Evolutionary conservation across 2,329 filamentous ascomycete genomes (phyloP).

Genomic region (Lachnellula subtilissima): DNA sequence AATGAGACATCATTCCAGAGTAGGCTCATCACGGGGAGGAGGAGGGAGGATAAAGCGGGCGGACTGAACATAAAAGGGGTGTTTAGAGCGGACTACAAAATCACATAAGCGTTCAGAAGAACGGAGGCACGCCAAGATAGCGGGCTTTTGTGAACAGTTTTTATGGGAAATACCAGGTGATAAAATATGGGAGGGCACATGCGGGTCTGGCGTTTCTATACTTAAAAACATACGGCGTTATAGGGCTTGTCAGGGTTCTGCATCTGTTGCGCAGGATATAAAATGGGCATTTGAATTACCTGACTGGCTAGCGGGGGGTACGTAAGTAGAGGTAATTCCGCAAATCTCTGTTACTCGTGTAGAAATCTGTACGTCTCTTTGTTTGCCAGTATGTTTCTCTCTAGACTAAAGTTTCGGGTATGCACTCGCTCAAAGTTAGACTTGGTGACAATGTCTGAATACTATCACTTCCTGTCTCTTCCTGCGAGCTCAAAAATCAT

Average conservation of each 20-base stretch:
- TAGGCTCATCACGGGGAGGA: constrained; percentile 33
- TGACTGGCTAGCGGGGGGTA: background rate
- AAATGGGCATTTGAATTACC: background rate
- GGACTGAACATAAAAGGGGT: constrained; percentile 23
- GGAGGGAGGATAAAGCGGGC: constrained; percentile 32
- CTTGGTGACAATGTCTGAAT: background rate
- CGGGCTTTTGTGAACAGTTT: background rate
- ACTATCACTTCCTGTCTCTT: too few species aligned
- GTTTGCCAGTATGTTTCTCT: background rate
- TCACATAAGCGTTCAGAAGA: background rate
- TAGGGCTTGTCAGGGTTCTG: background rate
- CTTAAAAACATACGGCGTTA: background rate
- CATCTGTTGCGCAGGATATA: background rate
- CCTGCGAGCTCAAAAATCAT: too few species aligned
- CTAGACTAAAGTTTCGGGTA: too few species aligned
- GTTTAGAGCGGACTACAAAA: background rate
- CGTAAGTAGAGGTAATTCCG: background rate
- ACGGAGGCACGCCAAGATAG: constrained; percentile 1
- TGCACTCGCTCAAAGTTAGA: background rate
- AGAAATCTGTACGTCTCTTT: background rate
- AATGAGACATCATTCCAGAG: constrained; percentile 38
- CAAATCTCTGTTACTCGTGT: background rate
- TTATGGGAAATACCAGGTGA: background rate
- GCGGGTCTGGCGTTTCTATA: background rate
- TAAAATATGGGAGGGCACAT: background rate